phyloP scores from a whole-genome alignment of 108 stramenopile genomes.

The Parmales sp. region DNA sequence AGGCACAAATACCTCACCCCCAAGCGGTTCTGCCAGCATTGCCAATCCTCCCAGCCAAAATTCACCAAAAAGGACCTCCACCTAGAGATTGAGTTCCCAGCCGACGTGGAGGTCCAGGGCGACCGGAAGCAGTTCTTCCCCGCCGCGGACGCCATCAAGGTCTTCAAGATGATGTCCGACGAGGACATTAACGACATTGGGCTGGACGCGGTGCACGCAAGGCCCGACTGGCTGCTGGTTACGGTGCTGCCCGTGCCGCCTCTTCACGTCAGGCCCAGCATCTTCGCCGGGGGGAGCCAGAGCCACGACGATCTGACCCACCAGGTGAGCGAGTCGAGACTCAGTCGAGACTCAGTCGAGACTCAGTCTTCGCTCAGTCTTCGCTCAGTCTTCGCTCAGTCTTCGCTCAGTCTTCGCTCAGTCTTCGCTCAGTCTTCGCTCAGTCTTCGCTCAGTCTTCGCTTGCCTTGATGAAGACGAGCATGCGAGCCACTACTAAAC shows the following conservation, averaged over 20 bases:
- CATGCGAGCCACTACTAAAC: too few relatives aligned
- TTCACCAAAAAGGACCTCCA: conserved; percentile 71
- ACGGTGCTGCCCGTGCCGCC: conserved; percentile 95
- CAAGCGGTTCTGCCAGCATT: conserved; percentile 82
- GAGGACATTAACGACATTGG: conserved; percentile 82
- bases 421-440: too few relatives aligned
- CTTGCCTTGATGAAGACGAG: too few relatives aligned
- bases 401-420: too few relatives aligned
- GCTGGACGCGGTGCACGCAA: conserved; percentile 75
- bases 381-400: too few relatives aligned
- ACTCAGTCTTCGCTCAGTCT: too few relatives aligned
- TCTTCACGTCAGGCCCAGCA: conserved; percentile 93
- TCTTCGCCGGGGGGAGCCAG: conserved; percentile 65
- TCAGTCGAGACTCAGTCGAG: too few relatives aligned
- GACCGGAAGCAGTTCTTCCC: conserved; percentile 86
- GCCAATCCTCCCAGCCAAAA: conserved; percentile 68
- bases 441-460: too few relatives aligned
- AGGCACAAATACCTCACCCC: neutral
- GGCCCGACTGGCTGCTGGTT: conserved; percentile 92
- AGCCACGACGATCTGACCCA: conserved; percentile 96
- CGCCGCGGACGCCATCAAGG: conserved; percentile 70
- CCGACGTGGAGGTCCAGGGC: conserved; percentile 63
- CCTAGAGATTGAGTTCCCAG: conserved; percentile 72
- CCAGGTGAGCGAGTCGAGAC: too few relatives aligned
- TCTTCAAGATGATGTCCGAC: conserved; percentile 83